Percentiles rank a stretch among this genome's conserved stretches.
phyloP scores from a whole-genome alignment of 208 protist species.

The Trypanosomatidae sp. region DNA sequence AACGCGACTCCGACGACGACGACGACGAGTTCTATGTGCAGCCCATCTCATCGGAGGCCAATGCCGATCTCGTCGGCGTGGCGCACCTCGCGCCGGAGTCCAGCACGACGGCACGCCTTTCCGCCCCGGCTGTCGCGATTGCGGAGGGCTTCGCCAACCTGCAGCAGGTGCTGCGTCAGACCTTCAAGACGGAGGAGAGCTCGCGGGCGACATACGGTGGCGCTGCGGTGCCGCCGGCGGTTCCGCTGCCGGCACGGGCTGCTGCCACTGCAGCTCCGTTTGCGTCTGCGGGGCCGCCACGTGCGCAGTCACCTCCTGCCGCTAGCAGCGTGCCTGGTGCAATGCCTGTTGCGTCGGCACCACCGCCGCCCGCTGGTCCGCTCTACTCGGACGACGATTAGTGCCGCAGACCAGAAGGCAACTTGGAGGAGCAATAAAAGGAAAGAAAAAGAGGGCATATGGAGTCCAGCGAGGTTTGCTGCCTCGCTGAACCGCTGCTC shows the following conservation, averaged over 20 bases:
- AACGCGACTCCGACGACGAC: slow-evolving; percentile 22
- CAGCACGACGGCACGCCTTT: slow-evolving; percentile 3
- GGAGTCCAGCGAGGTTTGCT: too few relatives aligned
- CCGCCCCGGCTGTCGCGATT: slow-evolving; percentile 24
- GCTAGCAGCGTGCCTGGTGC: too few relatives aligned
- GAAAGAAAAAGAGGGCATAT: too few relatives aligned
- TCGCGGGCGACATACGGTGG: neutral
- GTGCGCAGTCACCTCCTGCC: too few relatives aligned
- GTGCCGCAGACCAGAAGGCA: too few relatives aligned
- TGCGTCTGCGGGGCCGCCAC: too few relatives aligned
- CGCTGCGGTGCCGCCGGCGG: neutral
- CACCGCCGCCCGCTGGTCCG: too few relatives aligned
- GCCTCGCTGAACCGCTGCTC: too few relatives aligned
- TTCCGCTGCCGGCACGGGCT: neutral
- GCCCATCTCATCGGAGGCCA: slow-evolving; percentile 22
- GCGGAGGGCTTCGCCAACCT: slow-evolving; percentile 40
- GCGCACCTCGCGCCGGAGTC: slow-evolving; percentile 11
- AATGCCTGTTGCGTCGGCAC: too few relatives aligned
- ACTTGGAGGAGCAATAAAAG: too few relatives aligned
- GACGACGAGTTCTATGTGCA: slow-evolving; percentile 38
- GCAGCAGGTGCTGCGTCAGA: slow-evolving; percentile 24
- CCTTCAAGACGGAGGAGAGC: slow-evolving; percentile 12
- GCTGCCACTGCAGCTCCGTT: too few relatives aligned
- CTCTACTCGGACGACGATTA: too few relatives aligned
- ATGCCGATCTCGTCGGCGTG: slow-evolving; percentile 27